phyloP scores from a whole-genome alignment of 2,329 filamentous ascomycete genomes.

The Epichloe scottii region DNA sequence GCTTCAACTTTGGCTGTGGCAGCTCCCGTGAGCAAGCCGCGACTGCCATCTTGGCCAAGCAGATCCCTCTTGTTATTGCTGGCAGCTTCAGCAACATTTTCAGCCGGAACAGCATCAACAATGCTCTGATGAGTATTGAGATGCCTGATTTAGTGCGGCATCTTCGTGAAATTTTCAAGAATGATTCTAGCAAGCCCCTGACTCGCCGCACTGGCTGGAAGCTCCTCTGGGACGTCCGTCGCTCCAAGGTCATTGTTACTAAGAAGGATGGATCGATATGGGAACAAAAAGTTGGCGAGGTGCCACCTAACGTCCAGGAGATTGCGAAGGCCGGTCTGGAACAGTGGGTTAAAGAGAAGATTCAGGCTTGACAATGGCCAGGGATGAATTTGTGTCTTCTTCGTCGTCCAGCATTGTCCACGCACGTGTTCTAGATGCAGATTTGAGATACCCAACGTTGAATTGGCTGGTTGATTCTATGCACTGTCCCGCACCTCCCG shows the following conservation, averaged over 20 bases:
- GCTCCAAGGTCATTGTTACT: constrained; percentile 9
- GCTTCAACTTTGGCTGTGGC: constrained; percentile 84
- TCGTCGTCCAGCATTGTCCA: too few species aligned
- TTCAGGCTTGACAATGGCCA: background rate
- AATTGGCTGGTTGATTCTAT: too few species aligned
- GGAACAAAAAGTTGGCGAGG: constrained; percentile 15
- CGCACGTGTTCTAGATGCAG: too few species aligned
- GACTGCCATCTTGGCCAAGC: constrained; percentile 70
- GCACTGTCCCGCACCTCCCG: too few species aligned
- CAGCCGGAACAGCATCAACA: constrained; percentile 65
- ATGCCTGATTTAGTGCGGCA: constrained; percentile 53
- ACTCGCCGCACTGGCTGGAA: constrained; percentile 6
- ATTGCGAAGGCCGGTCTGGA: constrained; percentile 13
- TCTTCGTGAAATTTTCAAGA: constrained; percentile 48
- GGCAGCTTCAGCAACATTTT: constrained; percentile 83
- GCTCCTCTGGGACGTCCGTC: constrained; percentile 10
- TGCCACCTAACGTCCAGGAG: constrained; percentile 13
- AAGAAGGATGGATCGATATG: constrained; percentile 11
- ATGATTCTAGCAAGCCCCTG: constrained; percentile 7
- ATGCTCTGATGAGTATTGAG: constrained; percentile 61
- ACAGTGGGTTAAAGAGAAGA: constrained; percentile 11
- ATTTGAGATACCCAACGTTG: too few species aligned
- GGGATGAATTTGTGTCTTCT: too few species aligned
- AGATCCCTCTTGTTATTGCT: constrained; percentile 67
- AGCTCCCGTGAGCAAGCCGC: constrained; percentile 61